A percentile compares a stretch with the other conserved stretches of the same genome.
phyloP scores from a whole-genome alignment of 768 basidiomycete species.

The Xerocomellus chrysenteron region DNA sequence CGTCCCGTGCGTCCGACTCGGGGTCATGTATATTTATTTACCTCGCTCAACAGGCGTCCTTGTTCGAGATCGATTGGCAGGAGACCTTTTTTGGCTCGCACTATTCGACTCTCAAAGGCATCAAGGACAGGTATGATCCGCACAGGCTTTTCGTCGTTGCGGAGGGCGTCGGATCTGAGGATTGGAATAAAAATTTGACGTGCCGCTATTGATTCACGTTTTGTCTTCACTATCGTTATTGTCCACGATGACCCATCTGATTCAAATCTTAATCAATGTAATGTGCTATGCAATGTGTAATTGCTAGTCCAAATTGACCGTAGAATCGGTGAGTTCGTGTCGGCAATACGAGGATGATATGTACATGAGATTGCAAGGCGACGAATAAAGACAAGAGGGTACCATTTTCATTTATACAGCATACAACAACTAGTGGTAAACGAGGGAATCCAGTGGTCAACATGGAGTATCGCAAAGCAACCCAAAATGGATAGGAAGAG shows the following conservation, averaged over 20 bases:
- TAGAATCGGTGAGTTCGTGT: not conserved
- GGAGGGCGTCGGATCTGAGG: conserved; percentile 26
- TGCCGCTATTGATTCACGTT: conserved; percentile 12
- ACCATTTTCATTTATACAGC: too few relatives aligned
- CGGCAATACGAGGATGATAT: too few relatives aligned
- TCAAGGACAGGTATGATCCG: conserved; percentile 36
- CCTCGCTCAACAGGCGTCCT: conserved; percentile 35
- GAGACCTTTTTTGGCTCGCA: conserved; percentile 47
- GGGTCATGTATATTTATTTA: not conserved
- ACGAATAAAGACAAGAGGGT: not conserved
- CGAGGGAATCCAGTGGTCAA: too few relatives aligned
- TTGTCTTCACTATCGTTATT: too few relatives aligned
- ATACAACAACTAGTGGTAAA: too few relatives aligned
- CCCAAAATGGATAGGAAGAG: too few relatives aligned
- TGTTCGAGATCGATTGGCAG: conserved; percentile 40
- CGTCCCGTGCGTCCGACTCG: not conserved
- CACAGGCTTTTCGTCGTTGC: conserved; percentile 7
- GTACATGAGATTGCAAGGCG: too few relatives aligned
- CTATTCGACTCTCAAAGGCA: conserved; percentile 36
- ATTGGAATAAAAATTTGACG: conserved; percentile 11
- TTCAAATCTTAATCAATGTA: not conserved
- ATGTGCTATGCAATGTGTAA: not conserved
- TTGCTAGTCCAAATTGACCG: not conserved
- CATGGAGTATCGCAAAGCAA: too few relatives aligned
- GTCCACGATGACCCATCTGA: not conserved